Conservation (phyloP, 371 early-diverging fungal species). For the Lichtheimia hyalospora region DNA sequence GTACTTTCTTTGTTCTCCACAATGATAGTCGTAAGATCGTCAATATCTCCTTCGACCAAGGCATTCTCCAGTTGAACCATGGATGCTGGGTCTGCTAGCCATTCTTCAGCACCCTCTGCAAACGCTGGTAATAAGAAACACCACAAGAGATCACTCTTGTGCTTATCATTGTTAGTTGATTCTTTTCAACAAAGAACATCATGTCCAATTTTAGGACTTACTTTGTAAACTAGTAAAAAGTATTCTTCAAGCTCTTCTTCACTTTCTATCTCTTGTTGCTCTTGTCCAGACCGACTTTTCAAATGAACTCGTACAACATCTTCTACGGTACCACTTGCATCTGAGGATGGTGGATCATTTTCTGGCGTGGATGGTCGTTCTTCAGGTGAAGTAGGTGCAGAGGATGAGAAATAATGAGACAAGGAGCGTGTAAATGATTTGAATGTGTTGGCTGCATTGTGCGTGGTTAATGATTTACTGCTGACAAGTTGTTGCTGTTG, state of each 20-base stretch:
- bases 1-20: slow-evolving; percentile 19
- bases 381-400: slow-evolving; percentile 29
- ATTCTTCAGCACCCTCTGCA: slow-evolving; percentile 22
- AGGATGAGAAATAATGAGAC: slow-evolving; percentile 52
- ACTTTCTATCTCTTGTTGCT: neutral
- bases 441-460: slow-evolving; percentile 23
- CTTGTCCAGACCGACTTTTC: slow-evolving; percentile 18
- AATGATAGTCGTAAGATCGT: slow-evolving; percentile 17
- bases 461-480: neutral
- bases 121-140: slow-evolving; percentile 33
- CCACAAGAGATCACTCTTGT: slow-evolving; percentile 39
- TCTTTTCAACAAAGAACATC: neutral
- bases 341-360: slow-evolving; percentile 9
- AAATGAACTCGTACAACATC: slow-evolving; percentile 48
- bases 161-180: slow-evolving; percentile 11
- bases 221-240: slow-evolving; percentile 56
- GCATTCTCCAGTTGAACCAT: slow-evolving; percentile 26
- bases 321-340: neutral
- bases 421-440: slow-evolving; percentile 53
- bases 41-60: slow-evolving; percentile 25
- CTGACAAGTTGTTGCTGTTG: slow-evolving; percentile 13
- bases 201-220: slow-evolving; percentile 17
- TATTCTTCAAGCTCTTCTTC: slow-evolving; percentile 40
- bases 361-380: slow-evolving; percentile 10
- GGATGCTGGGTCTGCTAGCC: slow-evolving; percentile 24